Percentiles rank a stretch among this genome's conserved stretches.
Evolutionary conservation across 2,329 filamentous ascomycete species (phyloP).

Genomic region (Sporothrix globosa): DNA sequence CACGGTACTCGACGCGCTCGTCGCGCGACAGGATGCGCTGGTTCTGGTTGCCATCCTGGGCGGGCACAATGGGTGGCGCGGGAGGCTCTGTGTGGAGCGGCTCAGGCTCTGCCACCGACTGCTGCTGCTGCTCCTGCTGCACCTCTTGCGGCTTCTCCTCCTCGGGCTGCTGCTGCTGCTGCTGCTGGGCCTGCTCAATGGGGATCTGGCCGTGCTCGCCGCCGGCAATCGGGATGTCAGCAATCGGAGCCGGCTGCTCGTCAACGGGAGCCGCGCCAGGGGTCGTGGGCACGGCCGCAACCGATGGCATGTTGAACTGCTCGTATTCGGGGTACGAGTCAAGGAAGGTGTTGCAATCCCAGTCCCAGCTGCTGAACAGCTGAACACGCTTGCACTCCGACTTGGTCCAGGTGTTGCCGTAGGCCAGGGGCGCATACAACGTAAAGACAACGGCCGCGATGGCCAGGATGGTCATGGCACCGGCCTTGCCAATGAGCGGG

Average conservation of each 20-base stretch:
- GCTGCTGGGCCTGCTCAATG: conserved; percentile 35
- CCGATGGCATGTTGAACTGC: conserved; percentile 38
- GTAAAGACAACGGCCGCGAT: conserved; percentile 75
- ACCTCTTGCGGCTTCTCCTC: conserved; percentile 27
- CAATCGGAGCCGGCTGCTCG: not conserved
- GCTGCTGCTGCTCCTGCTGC: conserved; percentile 24
- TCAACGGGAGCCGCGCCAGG: conserved; percentile 14
- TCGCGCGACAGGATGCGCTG: conserved; percentile 62
- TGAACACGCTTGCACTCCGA: conserved; percentile 84
- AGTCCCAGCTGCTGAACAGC: conserved; percentile 89
- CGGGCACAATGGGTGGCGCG: conserved; percentile 39
- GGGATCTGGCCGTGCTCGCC: conserved; percentile 40
- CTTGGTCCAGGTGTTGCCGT: conserved; percentile 94
- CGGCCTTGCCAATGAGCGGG: conserved; percentile 73
- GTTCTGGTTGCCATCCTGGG: conserved; percentile 35
- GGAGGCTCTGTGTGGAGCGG: conserved; percentile 56
- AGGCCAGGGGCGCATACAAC: conserved; percentile 85
- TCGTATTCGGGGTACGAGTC: conserved; percentile 63
- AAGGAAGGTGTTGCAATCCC: conserved; percentile 94
- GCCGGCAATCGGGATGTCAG: conserved; percentile 36
- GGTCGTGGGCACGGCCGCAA: conserved; percentile 30
- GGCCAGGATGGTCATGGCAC: conserved; percentile 73
- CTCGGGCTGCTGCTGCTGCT: conserved; percentile 29
- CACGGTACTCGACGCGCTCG: conserved; percentile 90
- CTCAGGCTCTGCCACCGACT: conserved; percentile 40